Evolutionary conservation across 2,329 filamentous ascomycete genomes (phyloP), one percentile per base, ranked within the genome.

Genomic region (Plectosphaerella plurivora): DNA sequence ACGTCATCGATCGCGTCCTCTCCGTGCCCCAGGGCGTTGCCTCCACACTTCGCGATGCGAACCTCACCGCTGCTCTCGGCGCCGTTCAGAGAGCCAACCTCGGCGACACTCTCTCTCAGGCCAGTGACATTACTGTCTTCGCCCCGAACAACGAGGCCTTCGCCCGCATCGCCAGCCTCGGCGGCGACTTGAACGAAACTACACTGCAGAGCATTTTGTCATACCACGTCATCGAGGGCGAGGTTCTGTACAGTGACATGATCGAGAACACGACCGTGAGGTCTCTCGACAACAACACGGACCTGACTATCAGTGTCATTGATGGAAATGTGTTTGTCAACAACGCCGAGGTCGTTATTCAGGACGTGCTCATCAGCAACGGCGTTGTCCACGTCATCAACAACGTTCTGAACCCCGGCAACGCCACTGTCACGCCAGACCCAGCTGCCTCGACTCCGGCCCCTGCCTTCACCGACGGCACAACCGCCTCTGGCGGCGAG

Each of bases 151-250:
- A 87, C 63, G 69, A 69, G 2, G 83, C 83, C 12, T 83, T 88
- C 69, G 70, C 76, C 35, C 66, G 70, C 24, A 79, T 87, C 44
- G 81, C 77, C 52, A 80, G 74, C 48, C 69, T 76, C 24, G 61
- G 83, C 11, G 63, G 66, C 25, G 73, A 74, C 53, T 64, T 85
- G 28, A 73, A 72, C 22, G 62, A 66, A 1, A 65, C 73, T 5
- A 65, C 81, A 14, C 70, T 87, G 2, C 64, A 72, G 2, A 65
- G 64, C 25, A 75, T 88, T 49, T 72, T 89, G 35, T 68, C 74
- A 24, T 89, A 89, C 68, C 86, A 90, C 63, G 74, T 88, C 49
- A 68, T 89, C 45, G 72, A 73, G 45, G 76, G 75, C 45, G 73
- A 72, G 9, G 73, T 84, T 1, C 70, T 69, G 51, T 87, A 86